Evolutionary conservation across 192 early-diverging fungal genomes (phyloP).

Genomic region (Martensiomyces pterosporus): DNA sequence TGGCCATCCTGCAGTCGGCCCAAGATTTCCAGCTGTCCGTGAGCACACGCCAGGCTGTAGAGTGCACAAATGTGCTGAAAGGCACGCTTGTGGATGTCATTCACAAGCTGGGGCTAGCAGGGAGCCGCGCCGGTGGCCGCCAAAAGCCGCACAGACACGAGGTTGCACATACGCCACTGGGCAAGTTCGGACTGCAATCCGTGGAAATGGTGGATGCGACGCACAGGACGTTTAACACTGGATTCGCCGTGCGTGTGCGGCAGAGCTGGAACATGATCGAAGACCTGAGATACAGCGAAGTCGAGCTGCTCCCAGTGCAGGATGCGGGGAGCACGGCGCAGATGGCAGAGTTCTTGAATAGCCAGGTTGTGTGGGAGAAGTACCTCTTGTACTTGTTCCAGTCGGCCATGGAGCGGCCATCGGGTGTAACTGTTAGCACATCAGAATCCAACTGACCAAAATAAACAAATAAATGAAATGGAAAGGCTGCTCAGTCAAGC

Average conservation of each 20-base stretch:
- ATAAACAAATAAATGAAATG: not conserved
- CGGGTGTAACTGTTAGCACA: not conserved
- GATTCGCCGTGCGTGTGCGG: slow-evolving; percentile 8
- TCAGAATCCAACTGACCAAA: not conserved
- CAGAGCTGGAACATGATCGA: slow-evolving; percentile 40
- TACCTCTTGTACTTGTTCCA: slow-evolving; percentile 7
- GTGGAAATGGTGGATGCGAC: slow-evolving; percentile 24
- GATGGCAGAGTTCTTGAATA: not conserved
- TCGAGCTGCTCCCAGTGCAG: slow-evolving; percentile 18
- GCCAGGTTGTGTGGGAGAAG: slow-evolving; percentile 8
- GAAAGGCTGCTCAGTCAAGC: too few relatives aligned
- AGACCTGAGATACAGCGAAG: slow-evolving; percentile 25
- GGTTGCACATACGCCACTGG: slow-evolving; percentile 7
- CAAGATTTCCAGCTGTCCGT: slow-evolving; percentile 23
- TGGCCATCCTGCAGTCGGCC: slow-evolving; percentile 26
- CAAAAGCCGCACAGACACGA: slow-evolving; percentile 15
- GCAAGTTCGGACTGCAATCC: slow-evolving; percentile 11
- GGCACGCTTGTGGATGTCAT: slow-evolving; percentile 4
- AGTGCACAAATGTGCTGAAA: not conserved
- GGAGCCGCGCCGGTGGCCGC: not conserved
- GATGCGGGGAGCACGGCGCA: not conserved
- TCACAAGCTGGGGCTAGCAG: slow-evolving; percentile 11
- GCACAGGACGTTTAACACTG: slow-evolving; percentile 1
- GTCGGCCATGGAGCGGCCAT: slow-evolving; percentile 7
- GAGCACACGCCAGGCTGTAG: slow-evolving; percentile 4